Base-by-base conservation (phyloP, 768 basidiomycete genomes). In the Rhodotorula babjevae region DNA sequence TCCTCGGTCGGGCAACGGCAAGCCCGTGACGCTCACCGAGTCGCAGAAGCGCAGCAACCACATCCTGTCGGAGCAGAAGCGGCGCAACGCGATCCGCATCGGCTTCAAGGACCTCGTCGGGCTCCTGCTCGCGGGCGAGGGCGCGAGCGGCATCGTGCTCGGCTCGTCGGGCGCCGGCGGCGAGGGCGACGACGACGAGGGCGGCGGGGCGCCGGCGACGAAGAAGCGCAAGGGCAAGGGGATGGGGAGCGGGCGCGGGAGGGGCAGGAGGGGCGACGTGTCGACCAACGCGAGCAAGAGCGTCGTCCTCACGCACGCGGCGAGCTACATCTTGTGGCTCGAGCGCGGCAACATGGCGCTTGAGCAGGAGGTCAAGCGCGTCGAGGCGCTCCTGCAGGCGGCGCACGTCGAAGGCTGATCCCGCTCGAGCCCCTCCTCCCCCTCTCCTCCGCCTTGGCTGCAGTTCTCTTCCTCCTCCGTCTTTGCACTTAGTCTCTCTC, bases 41-140 rank as follows among this genome's bases (percentile, higher is more conserved):
- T 88, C 89, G 4, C 91, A 93, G 84, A 94, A 94, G 80, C 91
- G 93, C 79, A 89, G 89, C 53, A 94, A 94, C 77, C 93, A 95
- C 83, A 93, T 95, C 84, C 88, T 92, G 86, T 92, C 91, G 14
- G 93, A 95, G 80, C 92, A 95, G 82, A 91, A 91, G 78, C 90
- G 93, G 15, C 87, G 93, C 18, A 94, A 94, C 78, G 90, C 90
- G 63, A 95, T 95, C 76, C 88, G 91, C 55, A 89, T 91, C 73
- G 92, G 92, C 53, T 95, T 93, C 81, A 87, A 90, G 2, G 90
- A 92, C 79, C 82, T 95, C 55, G 92, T 92, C 46, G 82, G 88
- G 0, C 83, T 95, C 33, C 87, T 94, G 65, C 87, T 58, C 27
- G 52, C 87, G 86, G 52, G 76, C 21, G 61, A 69, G 52, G 44